Evolutionary conservation across 345 rosid genomes (phyloP), one percentile per base, ranked within the genome.

Genomic region (Gossypium arboreum): DNA sequence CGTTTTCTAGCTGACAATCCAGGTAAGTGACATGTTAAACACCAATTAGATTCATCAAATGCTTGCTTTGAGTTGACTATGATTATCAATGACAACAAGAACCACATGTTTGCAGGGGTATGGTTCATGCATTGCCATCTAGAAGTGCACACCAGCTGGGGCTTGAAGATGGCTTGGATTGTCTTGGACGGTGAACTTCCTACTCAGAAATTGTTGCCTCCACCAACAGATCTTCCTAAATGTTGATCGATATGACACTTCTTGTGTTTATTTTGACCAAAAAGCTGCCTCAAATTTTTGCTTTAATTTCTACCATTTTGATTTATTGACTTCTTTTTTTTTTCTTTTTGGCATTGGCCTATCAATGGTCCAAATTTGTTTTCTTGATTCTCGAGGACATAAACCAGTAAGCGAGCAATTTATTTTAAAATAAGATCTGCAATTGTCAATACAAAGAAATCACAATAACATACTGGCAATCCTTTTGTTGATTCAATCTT

Each of bases 101-200:
- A 51, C 11, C 11, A 29, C 15, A 3, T 63, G 24, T 0, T 18
- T 9, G 39, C 75, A 88, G 90, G 92, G 50, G 88, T 86, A n/a
- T 90, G 92, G 90, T 88, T 88, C 81, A 90, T 90, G 94, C 92
- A 90, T 74, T 88, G 94, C 65, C 92, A 88, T 79, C 83, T 90
- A 75, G 94, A 90, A 76, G 91, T 88, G 44, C 94, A 88, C 80
- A 88, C 90, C 22, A 90, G 88, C 73, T 87, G 92, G 94, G 94
- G 91, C 65, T 77, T 87, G 81, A 87, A 81, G 77, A 88, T 85
- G 94, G 94, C 88, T 69, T 90, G 92, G 92, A 73, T 87, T 52
- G 92, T 90, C 44, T 84, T 88, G 77, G 90, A 90, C 71, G 92
- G 92, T 67, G 84, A 90, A 62, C 83, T 84, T 72, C 88, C 88